phyloP scores from a whole-genome alignment of 169 alveolate genomes.

The Cyclospora cayetanensis region DNA sequence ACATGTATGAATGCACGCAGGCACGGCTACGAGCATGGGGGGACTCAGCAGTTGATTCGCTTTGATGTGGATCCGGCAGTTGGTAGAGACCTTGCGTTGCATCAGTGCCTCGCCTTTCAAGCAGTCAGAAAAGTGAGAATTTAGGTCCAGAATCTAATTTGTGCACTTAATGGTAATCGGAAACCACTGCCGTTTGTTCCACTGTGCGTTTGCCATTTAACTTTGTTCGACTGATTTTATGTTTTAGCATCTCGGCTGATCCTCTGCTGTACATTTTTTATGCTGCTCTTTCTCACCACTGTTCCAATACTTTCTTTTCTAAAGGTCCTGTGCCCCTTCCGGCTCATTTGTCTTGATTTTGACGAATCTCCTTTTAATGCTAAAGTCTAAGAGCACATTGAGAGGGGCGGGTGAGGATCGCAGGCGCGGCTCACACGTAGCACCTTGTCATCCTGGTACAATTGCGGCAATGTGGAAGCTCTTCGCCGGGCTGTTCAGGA shows the following conservation, averaged over 20 bases:
- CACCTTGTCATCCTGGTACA: neutral
- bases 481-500: slow-evolving; percentile 15
- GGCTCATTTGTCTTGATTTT: no score
- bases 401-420: no score
- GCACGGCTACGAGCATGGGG: neutral
- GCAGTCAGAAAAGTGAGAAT: neutral
- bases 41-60: slow-evolving; percentile 38
- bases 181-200: no score
- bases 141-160: no score
- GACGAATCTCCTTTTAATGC: no score
- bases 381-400: no score
- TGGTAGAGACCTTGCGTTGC: slow-evolving; percentile 54
- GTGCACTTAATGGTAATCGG: no score
- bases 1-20: slow-evolving; percentile 8
- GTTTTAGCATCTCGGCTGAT: no score
- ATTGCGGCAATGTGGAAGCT: slow-evolving; percentile 13
- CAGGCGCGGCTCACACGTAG: slow-evolving; percentile 12
- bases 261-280: no score
- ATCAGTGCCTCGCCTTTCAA: slow-evolving; percentile 43
- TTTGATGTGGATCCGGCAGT: slow-evolving; percentile 67
- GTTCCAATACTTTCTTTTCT: neutral
- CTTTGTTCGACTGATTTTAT: no score
- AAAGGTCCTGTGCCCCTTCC: neutral
- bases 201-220: no score
- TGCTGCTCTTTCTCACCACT: neutral